Base-by-base conservation (phyloP, 2,329 filamentous ascomycete species). In the Ceratocystiopsis brevicomis region DNA sequence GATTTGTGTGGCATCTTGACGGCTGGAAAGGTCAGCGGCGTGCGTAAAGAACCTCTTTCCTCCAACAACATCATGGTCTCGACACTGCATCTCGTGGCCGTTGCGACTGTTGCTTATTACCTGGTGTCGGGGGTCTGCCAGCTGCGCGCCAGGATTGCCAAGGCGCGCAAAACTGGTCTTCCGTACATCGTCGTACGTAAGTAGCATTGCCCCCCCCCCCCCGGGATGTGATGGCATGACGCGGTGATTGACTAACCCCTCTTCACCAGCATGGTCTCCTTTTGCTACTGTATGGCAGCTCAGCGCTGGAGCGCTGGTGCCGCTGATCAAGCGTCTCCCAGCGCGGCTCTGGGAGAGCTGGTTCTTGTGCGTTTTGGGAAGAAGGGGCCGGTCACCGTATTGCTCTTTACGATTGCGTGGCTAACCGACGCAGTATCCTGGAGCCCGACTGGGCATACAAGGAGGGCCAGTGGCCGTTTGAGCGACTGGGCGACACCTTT, bases 401-500 rank as follows among this genome's bases (percentile, higher is more conserved):
- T 37, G 25, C 34, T 18, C 34, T 16, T 30, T 14, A n/a, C 11
- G n/a, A 18, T 32, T 19, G 12, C 15, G 48, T 25, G 37, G 17
- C 37, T 32, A 32, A 21, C 19, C 25, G 14, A 38, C 42, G 30
- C 49, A 75, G 72, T 38, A 59, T 71, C 49, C 53, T 80, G 49
- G 54, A 62, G n/a, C 69, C 69, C 2, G 72, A 81, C 51, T 81
- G 73, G 66, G 55, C 64, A 9, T 81, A 71, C 59, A 56, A 57
- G n/a, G 56, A 64, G 13, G 66, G 69, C 25, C 69, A 76, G 51
- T 62, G 66, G 17, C 63, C 71, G 15, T 85, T 78, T 53, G 61
- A 68, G 25, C 62, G 66, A 15, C 53, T 74, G 11, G 76, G 73
- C 38, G 78, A 85, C 50, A 65, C 69, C 13, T 78, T 83, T 51